phyloP scores from a whole-genome alignment of 2,329 filamentous ascomycete species.

The Chaetomium sp. region DNA sequence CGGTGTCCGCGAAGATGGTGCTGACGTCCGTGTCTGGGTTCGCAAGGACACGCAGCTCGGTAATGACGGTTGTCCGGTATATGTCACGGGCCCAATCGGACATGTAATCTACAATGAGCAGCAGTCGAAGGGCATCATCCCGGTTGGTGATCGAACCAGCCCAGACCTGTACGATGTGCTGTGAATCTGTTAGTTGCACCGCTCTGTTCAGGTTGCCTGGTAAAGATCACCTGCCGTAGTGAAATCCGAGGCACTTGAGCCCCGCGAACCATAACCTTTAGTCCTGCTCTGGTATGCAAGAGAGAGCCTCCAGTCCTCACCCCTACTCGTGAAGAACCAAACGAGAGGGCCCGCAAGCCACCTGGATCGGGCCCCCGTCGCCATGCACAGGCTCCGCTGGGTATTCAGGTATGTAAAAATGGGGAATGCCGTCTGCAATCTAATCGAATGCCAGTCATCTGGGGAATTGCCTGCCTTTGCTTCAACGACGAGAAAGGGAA shows the following conservation, averaged over 20 bases:
- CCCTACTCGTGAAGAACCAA: not conserved
- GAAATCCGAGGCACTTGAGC: too few species aligned
- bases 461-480: not conserved
- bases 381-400: not conserved
- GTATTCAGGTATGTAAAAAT: not conserved
- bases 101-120: slow-evolving; percentile 2
- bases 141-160: not conserved
- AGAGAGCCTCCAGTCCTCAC: not conserved
- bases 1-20: not conserved
- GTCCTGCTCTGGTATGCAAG: too few species aligned
- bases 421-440: not conserved
- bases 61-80: not conserved
- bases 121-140: not conserved
- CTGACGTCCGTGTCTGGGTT: not conserved
- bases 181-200: not conserved
- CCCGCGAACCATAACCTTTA: too few species aligned
- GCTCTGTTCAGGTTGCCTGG: too few species aligned
- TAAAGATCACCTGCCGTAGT: too few species aligned
- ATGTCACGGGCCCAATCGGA: slow-evolving; percentile 3
- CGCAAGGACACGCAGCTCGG: not conserved
- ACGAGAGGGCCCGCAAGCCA: not conserved
- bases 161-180: not conserved
- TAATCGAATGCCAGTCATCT: not conserved
- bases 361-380: not conserved
- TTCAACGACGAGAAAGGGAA: not conserved